Percentiles rank a stretch among this genome's conserved stretches.
phyloP scores from a whole-genome alignment of 164 flowering plant genomes.

The Macadamia tetraphylla region DNA sequence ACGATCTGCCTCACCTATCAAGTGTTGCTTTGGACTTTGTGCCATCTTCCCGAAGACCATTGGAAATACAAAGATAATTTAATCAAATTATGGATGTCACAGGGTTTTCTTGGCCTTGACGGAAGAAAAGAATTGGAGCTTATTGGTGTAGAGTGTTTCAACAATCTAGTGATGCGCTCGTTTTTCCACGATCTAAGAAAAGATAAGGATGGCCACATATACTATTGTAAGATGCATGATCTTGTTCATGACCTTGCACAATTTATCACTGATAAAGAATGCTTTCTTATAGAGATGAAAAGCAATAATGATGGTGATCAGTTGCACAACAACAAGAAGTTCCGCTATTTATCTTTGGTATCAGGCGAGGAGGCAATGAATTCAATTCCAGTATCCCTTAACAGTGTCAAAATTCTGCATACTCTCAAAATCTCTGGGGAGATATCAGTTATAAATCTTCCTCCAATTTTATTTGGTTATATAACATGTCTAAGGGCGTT shows the following conservation, averaged over 20 bases:
- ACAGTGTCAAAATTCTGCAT: not conserved
- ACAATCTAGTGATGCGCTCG: not conserved
- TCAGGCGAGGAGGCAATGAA: not conserved
- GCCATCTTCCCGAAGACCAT: not conserved
- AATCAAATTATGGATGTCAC: not conserved
- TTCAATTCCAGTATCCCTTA: not conserved
- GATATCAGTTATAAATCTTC: not conserved
- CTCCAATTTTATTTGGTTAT: not conserved
- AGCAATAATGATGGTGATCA: not conserved
- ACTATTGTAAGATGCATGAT: not conserved
- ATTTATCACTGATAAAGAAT: not conserved
- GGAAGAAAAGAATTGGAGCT: not conserved
- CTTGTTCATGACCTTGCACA: not conserved
- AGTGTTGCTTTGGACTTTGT: not conserved
- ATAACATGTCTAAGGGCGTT: not conserved
- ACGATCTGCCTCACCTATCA: not conserved
- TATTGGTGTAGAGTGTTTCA: not conserved
- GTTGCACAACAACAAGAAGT: not conserved
- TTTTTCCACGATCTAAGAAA: not conserved
- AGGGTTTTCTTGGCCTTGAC: not conserved
- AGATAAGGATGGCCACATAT: not conserved
- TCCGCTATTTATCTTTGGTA: not conserved
- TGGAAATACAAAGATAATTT: not conserved
- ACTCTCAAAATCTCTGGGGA: not conserved
- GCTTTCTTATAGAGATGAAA: not conserved